These are phyloP conservation scores for Phoma sp. DNA, from an alignment of 2,329 filamentous ascomycete species.

Conservation along the genomic window DNA sequence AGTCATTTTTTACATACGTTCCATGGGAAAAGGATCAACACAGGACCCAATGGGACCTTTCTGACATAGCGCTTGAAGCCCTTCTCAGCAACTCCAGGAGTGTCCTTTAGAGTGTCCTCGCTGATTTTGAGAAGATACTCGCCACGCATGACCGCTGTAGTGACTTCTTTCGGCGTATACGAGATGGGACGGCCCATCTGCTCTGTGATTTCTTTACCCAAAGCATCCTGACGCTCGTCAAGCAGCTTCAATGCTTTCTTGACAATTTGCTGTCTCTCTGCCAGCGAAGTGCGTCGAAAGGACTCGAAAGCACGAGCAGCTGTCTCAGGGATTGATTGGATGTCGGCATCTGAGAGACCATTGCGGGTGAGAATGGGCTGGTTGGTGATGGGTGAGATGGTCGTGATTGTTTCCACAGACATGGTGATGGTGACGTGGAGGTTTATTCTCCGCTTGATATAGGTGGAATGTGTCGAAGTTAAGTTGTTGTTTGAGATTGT, in stretches of 20 bases:
- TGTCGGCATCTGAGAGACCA: constrained; percentile 72
- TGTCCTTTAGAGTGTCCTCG: constrained; percentile 77
- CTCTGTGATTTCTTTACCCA: constrained; percentile 84
- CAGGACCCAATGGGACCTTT: constrained; percentile 85
- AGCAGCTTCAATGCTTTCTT: constrained; percentile 78
- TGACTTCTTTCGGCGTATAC: constrained; percentile 82
- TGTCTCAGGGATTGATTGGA: constrained; percentile 72
- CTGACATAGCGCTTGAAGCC: constrained; percentile 91
- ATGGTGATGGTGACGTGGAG: constrained; percentile 43
- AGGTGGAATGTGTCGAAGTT: constrained; percentile 21
- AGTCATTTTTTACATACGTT: constrained; percentile 70
- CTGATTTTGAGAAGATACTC: constrained; percentile 87
- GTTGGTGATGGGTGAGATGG: constrained; percentile 90
- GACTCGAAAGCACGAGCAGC: constrained; percentile 77
- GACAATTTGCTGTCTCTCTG: constrained; percentile 79
- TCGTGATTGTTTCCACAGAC: constrained; percentile 67
- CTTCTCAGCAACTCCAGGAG: constrained; percentile 79
- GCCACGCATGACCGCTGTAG: constrained; percentile 82
- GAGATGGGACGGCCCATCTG: constrained; percentile 96
- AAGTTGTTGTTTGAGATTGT: constrained; percentile 1
- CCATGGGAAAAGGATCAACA: constrained; percentile 92
- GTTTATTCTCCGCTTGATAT: constrained; percentile 12
- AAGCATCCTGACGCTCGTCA: constrained; percentile 72
- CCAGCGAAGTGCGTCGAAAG: constrained; percentile 76
- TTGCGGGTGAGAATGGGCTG: constrained; percentile 80